These are phyloP conservation scores for Poterioochromonas sp. DNA, from an alignment of 352 stramenopile species.

Conservation along the genomic window DNA sequence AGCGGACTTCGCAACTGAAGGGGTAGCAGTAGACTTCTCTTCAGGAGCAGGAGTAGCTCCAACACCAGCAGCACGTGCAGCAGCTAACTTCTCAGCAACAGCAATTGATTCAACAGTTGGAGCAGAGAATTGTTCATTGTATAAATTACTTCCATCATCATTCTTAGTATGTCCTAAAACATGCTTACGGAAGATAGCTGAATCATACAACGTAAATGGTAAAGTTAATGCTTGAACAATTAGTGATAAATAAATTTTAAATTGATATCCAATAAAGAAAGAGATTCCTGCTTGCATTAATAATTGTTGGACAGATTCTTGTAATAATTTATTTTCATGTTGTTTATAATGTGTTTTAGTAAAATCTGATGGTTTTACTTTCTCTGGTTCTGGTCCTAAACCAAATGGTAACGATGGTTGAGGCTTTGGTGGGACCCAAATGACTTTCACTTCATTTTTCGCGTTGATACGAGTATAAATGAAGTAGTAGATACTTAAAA, in stretches of 20 bases:
- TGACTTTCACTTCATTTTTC: not conserved
- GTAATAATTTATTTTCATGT: constrained; percentile 1
- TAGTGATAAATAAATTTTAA: constrained; percentile 11
- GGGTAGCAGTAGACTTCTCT: not conserved
- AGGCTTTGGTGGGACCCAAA: constrained; percentile 26
- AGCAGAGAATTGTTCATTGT: not conserved
- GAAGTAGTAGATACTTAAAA: not conserved
- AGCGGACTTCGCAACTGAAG: not conserved
- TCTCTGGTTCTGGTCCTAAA: not conserved
- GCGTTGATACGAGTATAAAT: not conserved
- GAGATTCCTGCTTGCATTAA: not conserved
- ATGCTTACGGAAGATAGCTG: not conserved
- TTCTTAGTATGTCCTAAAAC: constrained; percentile 14
- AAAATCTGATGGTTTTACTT: not conserved
- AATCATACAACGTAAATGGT: not conserved
- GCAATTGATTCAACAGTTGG: not conserved
- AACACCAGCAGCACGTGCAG: not conserved
- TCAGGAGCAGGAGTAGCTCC: not conserved
- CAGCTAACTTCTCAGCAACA: not conserved
- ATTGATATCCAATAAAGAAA: constrained; percentile 18
- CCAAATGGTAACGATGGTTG: constrained; percentile 14
- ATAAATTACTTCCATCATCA: not conserved
- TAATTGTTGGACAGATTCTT: not conserved
- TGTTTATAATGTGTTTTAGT: not conserved
- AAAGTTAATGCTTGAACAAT: not conserved